phyloP scores from a whole-genome alignment of 768 basidiomycete genomes.

The Lentinula lateritia region DNA sequence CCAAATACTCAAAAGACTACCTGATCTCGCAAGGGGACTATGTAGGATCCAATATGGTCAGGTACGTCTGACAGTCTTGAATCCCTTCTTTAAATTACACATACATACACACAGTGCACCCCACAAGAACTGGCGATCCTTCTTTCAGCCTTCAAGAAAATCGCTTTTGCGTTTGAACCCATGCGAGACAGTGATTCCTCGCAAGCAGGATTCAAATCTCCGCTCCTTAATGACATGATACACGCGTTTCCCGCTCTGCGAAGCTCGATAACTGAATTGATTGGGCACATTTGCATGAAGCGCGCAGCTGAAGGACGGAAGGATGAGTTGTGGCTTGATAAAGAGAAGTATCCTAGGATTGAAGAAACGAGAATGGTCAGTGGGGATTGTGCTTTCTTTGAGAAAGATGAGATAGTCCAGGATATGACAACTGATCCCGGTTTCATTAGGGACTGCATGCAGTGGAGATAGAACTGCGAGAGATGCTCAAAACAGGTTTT shows the following conservation, averaged over 20 bases:
- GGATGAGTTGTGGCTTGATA: slow-evolving; percentile 61
- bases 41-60: slow-evolving; percentile 89
- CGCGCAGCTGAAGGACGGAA: slow-evolving; percentile 63
- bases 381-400: neutral
- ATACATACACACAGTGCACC: slow-evolving; percentile 48
- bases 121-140: slow-evolving; percentile 77
- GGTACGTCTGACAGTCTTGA: slow-evolving; percentile 32
- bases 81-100: neutral
- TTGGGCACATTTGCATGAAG: slow-evolving; percentile 53
- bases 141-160: slow-evolving; percentile 67
- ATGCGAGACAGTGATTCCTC: slow-evolving; percentile 27
- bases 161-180: slow-evolving; percentile 58
- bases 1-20: slow-evolving; percentile 64
- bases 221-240: slow-evolving; percentile 66
- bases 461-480: slow-evolving; percentile 64
- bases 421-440: no score
- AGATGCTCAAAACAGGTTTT: slow-evolving; percentile 66
- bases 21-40: slow-evolving; percentile 83
- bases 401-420: neutral
- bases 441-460: slow-evolving; percentile 52
- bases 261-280: slow-evolving; percentile 44
- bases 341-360: slow-evolving; percentile 42
- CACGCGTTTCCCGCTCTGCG: slow-evolving; percentile 61
- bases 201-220: slow-evolving; percentile 56
- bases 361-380: slow-evolving; percentile 57